A percentile compares a stretch with the other conserved stretches of the same genome.
phyloP scores from a whole-genome alignment of 1,284 basidiomycete genomes.

The Melampsora larici-populina region DNA sequence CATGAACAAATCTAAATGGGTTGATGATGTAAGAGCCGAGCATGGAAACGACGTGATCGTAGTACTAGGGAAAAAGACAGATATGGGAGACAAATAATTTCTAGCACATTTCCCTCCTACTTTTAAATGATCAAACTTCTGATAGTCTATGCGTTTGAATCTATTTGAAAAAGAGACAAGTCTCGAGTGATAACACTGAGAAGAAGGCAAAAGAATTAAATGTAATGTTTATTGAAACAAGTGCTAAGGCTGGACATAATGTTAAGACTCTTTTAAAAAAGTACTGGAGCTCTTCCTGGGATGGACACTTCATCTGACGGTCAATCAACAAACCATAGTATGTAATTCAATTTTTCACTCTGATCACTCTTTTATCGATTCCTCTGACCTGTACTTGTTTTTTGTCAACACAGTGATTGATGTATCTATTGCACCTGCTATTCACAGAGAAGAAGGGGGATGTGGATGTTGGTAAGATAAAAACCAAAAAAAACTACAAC shows the following conservation, averaged over 20 bases:
- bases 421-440: slow-evolving; percentile 48
- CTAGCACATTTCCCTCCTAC: background rate
- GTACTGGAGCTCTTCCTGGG: slow-evolving; percentile 90
- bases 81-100: slow-evolving; percentile 85
- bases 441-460: slow-evolving; percentile 47
- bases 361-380: slow-evolving; percentile 27
- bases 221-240: slow-evolving; percentile 99
- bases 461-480: slow-evolving; percentile 47
- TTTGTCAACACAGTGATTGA: slow-evolving; percentile 48
- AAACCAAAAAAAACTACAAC: background rate
- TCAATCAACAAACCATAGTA: slow-evolving; percentile 57
- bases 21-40: slow-evolving; percentile 97
- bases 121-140: background rate
- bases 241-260: slow-evolving; percentile 98
- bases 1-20: slow-evolving; percentile 97
- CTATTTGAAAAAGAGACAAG: slow-evolving; percentile 65
- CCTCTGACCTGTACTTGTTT: background rate
- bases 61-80: slow-evolving; percentile 97
- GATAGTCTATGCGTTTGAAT: slow-evolving; percentile 8
- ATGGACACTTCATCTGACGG: slow-evolving; percentile 76
- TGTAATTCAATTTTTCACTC: slow-evolving; percentile 47
- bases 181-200: slow-evolving; percentile 96
- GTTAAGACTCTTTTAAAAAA: slow-evolving; percentile 99
- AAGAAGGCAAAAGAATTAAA: slow-evolving; percentile 85
- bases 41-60: slow-evolving; percentile 98